Evolutionary conservation across 345 rosid genomes (phyloP).

Genomic region (Eucalyptus urophylla): DNA sequence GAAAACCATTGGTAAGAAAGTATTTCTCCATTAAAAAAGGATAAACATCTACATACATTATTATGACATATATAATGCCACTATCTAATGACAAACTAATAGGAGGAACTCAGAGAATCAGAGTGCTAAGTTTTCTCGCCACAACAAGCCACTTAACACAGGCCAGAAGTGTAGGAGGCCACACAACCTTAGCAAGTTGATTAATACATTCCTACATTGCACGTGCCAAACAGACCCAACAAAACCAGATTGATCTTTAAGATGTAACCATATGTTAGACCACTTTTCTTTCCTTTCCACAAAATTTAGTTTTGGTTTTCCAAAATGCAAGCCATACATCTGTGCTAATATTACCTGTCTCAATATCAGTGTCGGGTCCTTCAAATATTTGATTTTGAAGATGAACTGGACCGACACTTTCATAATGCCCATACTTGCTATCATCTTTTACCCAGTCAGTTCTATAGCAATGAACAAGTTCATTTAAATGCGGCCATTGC

Average conservation of each 20-base stretch:
- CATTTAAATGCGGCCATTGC: constrained; percentile 94
- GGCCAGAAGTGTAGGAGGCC: background rate
- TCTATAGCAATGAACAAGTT: constrained; percentile 73
- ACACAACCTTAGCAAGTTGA: background rate
- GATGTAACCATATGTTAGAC: background rate
- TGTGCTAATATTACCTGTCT: constrained; percentile 45
- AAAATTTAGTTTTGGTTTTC: background rate
- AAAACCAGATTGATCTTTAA: background rate
- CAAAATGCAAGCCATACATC: background rate
- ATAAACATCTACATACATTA: background rate
- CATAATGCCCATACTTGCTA: constrained; percentile 84
- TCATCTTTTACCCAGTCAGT: constrained; percentile 96
- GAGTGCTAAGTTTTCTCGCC: background rate
- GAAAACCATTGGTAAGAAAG: background rate
- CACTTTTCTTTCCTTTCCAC: background rate
- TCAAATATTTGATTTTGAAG: constrained; percentile 86
- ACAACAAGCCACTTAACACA: background rate
- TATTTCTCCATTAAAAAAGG: background rate
- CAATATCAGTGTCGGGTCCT: constrained; percentile 95
- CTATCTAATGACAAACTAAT: background rate
- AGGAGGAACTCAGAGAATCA: background rate
- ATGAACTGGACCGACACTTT: constrained; percentile 37
- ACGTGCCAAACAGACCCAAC: background rate
- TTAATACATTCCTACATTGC: background rate
- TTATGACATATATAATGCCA: background rate